A percentile compares a stretch with the other conserved stretches of the same genome.
Conservation (phyloP, 164 flowering plant species). For the Litsea cubeba region DNA sequence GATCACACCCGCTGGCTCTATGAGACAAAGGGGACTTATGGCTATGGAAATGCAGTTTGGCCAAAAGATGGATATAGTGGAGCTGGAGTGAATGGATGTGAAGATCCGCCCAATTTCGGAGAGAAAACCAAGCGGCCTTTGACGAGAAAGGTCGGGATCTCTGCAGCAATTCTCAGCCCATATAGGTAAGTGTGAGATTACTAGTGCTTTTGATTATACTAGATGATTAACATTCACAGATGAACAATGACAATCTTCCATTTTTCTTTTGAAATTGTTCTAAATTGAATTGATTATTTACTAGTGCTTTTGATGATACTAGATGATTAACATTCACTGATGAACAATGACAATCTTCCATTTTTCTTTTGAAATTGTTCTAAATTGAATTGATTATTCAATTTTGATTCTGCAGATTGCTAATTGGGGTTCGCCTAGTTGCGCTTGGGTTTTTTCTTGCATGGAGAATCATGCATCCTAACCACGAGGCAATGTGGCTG, state of each 20-base stretch:
- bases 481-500: constrained; percentile 82
- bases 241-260: neutral
- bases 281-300: too few relatives aligned
- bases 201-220: neutral
- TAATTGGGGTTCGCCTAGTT: constrained; percentile 54
- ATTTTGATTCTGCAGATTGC: constrained; percentile 41
- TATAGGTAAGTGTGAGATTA: constrained; percentile 50
- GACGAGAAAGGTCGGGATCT: constrained; percentile 66
- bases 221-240: neutral
- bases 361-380: too few relatives aligned
- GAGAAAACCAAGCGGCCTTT: constrained; percentile 60
- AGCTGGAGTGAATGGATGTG: constrained; percentile 41
- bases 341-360: neutral
- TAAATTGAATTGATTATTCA: neutral
- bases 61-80: constrained; percentile 73
- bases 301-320: neutral
- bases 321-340: neutral
- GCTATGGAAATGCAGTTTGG: constrained; percentile 92
- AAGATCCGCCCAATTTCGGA: constrained; percentile 67
- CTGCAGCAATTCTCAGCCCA: constrained; percentile 85
- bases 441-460: constrained; percentile 70
- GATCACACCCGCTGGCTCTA: constrained; percentile 82
- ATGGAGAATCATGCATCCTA: constrained; percentile 80
- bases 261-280: too few relatives aligned
- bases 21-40: constrained; percentile 91